Evolutionary conservation across 2,329 filamentous ascomycete genomes (phyloP).

Genomic region (Aspergillus niger): DNA sequence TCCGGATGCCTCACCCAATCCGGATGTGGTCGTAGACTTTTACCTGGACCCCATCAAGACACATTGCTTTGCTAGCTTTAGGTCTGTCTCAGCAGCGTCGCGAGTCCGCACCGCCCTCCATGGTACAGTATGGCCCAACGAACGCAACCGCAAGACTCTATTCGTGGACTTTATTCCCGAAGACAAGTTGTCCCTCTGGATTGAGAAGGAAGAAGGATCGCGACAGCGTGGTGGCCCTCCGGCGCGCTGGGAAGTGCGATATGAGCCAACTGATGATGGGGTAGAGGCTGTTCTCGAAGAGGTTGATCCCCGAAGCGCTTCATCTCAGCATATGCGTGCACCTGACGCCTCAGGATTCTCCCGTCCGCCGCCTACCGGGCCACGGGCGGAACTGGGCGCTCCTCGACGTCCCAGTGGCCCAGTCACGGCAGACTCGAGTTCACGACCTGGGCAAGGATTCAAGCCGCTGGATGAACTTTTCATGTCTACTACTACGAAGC

Average conservation of each 20-base stretch:
- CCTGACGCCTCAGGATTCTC: conserved; percentile 20
- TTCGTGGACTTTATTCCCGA: conserved; percentile 89
- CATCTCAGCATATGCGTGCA: conserved; percentile 16
- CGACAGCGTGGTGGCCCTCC: conserved; percentile 43
- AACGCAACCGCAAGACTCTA: conserved; percentile 77
- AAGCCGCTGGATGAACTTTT: conserved; percentile 63
- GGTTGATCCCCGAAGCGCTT: conserved; percentile 31
- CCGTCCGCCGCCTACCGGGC: conserved; percentile 28
- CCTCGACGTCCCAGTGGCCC: conserved; percentile 31
- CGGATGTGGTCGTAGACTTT: conserved; percentile 65
- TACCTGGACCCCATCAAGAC: conserved; percentile 84
- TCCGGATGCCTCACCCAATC: conserved; percentile 52
- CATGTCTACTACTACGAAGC: conserved; percentile 61
- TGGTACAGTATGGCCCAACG: conserved; percentile 79
- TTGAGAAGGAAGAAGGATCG: conserved; percentile 64
- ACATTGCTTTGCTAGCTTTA: conserved; percentile 80
- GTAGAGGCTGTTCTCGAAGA: conserved; percentile 62
- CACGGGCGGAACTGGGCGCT: conserved; percentile 26
- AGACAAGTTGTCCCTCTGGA: conserved; percentile 72
- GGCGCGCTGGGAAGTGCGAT: conserved; percentile 72
- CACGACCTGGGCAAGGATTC: conserved; percentile 48
- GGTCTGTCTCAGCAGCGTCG: conserved; percentile 68
- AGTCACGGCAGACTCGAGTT: conserved; percentile 18
- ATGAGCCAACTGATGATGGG: conserved; percentile 60
- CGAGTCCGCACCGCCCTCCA: conserved; percentile 77